phyloP scores from a whole-genome alignment of 2,329 filamentous ascomycete genomes.

The Epichloe bromicola region DNA sequence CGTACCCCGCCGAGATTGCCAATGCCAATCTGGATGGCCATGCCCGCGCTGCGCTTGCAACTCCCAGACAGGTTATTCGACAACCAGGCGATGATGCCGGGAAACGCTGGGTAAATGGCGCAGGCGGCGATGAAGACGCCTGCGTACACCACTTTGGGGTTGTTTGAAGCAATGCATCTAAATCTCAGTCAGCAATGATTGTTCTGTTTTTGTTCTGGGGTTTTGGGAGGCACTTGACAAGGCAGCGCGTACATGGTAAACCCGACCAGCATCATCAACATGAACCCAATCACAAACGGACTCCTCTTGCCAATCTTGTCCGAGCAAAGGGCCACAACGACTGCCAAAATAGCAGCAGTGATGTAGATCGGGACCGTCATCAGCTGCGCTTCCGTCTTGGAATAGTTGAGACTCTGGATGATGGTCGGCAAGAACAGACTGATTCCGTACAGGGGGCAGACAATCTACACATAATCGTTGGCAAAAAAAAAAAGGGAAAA shows the following conservation, averaged over 20 bases:
- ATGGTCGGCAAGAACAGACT: slow-evolving; percentile 51
- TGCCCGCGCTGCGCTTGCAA: slow-evolving; percentile 52
- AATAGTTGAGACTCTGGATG: slow-evolving; percentile 45
- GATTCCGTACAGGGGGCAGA: slow-evolving; percentile 43
- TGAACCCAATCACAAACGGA: slow-evolving; percentile 41
- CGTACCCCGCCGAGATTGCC: slow-evolving; percentile 43
- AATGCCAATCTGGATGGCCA: slow-evolving; percentile 50
- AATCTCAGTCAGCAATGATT: slow-evolving; percentile 7
- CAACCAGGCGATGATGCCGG: slow-evolving; percentile 68
- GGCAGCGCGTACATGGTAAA: slow-evolving; percentile 34
- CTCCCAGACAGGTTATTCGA: slow-evolving; percentile 61
- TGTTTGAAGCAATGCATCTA: slow-evolving; percentile 44
- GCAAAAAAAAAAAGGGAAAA: background rate
- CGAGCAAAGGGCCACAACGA: slow-evolving; percentile 40
- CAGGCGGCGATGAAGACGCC: slow-evolving; percentile 65
- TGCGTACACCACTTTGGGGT: slow-evolving; percentile 53
- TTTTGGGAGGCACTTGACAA: too few species aligned
- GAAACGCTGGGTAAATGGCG: slow-evolving; percentile 67
- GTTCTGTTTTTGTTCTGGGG: background rate
- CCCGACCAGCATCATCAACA: slow-evolving; percentile 41
- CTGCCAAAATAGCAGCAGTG: slow-evolving; percentile 46
- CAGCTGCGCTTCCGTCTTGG: slow-evolving; percentile 43
- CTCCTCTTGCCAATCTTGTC: slow-evolving; percentile 40
- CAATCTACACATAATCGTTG: slow-evolving; percentile 22
- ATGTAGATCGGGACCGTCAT: slow-evolving; percentile 50